Conservation (phyloP, 352 stramenopile genomes). For the Phytophthora tubulina region DNA sequence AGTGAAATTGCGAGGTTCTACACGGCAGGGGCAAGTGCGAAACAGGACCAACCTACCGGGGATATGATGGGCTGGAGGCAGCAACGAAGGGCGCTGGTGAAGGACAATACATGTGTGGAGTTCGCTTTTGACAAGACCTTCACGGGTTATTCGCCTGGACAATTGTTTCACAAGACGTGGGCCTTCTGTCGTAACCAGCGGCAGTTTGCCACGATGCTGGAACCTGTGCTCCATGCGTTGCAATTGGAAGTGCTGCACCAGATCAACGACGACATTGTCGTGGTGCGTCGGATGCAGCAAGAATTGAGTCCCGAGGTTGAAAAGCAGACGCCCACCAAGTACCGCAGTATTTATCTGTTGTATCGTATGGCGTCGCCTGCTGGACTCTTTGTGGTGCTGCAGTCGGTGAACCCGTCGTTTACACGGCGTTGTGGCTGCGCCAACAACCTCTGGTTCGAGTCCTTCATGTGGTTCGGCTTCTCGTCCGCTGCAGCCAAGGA, state of each 20-base stretch:
- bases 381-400: constrained; percentile 43
- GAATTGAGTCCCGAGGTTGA: constrained; percentile 33
- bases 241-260: constrained; percentile 46
- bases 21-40: background rate
- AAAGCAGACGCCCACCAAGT: constrained; percentile 40
- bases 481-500: constrained; percentile 4
- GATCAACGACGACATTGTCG: constrained; percentile 49
- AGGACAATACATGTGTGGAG: constrained; percentile 33
- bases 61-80: constrained; percentile 48
- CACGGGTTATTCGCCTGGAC: constrained; percentile 9
- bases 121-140: constrained; percentile 47
- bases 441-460: constrained; percentile 49
- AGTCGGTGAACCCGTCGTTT: constrained; percentile 47
- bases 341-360: constrained; percentile 47
- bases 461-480: constrained; percentile 48
- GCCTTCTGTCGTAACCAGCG: constrained; percentile 42
- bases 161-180: constrained; percentile 48
- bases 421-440: constrained; percentile 40
- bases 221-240: constrained; percentile 32
- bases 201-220: constrained; percentile 35
- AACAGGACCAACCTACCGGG: background rate
- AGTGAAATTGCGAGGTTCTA: constrained; percentile 44
- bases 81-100: constrained; percentile 25
- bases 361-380: constrained; percentile 43
- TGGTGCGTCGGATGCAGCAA: constrained; percentile 47